A percentile compares a stretch with the other conserved stretches of the same genome.
Conservation (phyloP, 495 filamentous ascomycete genomes). For the Penicillium parvum region DNA sequence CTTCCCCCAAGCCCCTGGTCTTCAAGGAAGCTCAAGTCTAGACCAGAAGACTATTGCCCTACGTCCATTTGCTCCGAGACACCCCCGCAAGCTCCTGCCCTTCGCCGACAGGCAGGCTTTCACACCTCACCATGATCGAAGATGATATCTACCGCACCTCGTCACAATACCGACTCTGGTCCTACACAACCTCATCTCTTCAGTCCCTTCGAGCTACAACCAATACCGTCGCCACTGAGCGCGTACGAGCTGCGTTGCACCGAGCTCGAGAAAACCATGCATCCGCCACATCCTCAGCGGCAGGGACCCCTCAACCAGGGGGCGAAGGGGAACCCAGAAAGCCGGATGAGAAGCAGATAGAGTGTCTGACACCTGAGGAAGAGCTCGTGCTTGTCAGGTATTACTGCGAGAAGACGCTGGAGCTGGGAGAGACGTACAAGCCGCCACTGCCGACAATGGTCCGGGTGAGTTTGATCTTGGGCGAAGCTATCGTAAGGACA, state of each 20-base stretch:
- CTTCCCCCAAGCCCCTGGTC: no score
- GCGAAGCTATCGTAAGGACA: background rate
- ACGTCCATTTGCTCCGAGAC: no score
- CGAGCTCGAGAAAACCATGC: constrained; percentile 40
- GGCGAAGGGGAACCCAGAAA: constrained; percentile 30
- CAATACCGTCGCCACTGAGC: constrained; percentile 65
- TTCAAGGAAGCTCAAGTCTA: no score
- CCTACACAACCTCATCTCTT: constrained; percentile 75
- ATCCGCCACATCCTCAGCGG: constrained; percentile 35
- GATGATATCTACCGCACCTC: constrained; percentile 89
- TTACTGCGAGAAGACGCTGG: constrained; percentile 69
- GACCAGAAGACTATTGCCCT: no score
- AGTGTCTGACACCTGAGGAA: constrained; percentile 74
- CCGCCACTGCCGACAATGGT: constrained; percentile 78
- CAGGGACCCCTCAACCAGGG: constrained; percentile 34
- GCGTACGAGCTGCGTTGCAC: constrained; percentile 61
- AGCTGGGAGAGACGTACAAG: constrained; percentile 70
- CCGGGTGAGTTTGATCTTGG: constrained; percentile 44
- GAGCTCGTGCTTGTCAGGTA: constrained; percentile 76
- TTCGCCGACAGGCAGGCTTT: constrained; percentile 1
- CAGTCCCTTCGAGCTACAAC: constrained; percentile 66
- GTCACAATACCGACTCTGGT: constrained; percentile 88
- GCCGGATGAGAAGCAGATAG: constrained; percentile 49
- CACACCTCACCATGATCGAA: constrained; percentile 55
- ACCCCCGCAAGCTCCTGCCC: background rate